Conservation (phyloP, 2,329 filamentous ascomycete genomes). For the Penicillium sp. region DNA sequence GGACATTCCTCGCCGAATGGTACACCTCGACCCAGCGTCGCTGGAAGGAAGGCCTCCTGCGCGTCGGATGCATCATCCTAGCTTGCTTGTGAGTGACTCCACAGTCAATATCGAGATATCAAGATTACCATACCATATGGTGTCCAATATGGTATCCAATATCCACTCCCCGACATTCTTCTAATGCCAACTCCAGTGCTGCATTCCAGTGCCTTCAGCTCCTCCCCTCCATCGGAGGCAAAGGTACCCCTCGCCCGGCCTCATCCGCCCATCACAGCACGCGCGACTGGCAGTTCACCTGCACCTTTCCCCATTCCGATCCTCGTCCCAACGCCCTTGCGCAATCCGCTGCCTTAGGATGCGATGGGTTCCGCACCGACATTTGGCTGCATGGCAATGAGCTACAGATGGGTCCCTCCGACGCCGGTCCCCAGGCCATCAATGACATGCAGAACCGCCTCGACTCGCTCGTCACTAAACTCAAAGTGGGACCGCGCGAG, state of each 20-base stretch:
- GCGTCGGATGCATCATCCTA: conserved; percentile 30
- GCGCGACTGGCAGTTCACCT: conserved; percentile 19
- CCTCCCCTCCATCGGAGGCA: conserved; percentile 3
- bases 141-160: neutral
- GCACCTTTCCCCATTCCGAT: conserved; percentile 27
- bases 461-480: conserved; percentile 21
- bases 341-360: conserved; percentile 28
- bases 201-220: conserved; percentile 17
- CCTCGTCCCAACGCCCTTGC: conserved; percentile 24
- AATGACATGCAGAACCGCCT: conserved; percentile 30
- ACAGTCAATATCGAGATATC: neutral
- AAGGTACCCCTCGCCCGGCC: conserved; percentile 8
- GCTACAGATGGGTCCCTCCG: conserved; percentile 26
- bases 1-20: conserved; percentile 20
- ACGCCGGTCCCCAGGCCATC: conserved; percentile 7
- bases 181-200: conserved; percentile 11
- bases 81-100: conserved; percentile 23
- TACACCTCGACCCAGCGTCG: conserved; percentile 17
- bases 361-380: conserved; percentile 31
- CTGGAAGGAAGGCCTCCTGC: conserved; percentile 28
- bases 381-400: conserved; percentile 29
- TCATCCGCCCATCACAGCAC: conserved; percentile 17
- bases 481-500: conserved; percentile 22
- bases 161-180: neutral
- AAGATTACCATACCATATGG: neutral